A percentile compares a stretch with the other conserved stretches of the same genome.
phyloP scores from a whole-genome alignment of 2,329 filamentous ascomycete species.

The Beauveria sp. region DNA sequence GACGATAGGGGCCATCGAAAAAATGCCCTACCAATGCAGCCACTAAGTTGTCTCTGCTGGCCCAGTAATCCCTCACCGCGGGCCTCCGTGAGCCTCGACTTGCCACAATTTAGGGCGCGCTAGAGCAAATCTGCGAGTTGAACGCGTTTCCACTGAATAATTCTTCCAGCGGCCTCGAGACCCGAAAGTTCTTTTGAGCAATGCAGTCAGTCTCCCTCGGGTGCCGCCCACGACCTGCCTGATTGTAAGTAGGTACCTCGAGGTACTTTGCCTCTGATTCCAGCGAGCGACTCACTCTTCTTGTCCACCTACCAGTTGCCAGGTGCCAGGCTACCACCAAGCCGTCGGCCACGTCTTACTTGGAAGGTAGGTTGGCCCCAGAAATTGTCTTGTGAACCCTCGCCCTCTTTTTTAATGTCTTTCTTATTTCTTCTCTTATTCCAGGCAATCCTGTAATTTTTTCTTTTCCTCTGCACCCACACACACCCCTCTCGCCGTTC shows the following conservation, averaged over 20 bases:
- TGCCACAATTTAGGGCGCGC: neutral
- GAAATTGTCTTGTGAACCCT: conserved; percentile 7
- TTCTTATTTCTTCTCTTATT: neutral
- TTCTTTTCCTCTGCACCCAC: neutral
- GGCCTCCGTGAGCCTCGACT: neutral
- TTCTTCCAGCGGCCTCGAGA: neutral
- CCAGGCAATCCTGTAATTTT: neutral
- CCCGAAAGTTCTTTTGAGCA: neutral
- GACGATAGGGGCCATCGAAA: neutral
- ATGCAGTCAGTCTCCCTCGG: too few relatives aligned
- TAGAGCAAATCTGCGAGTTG: neutral
- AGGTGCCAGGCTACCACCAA: neutral
- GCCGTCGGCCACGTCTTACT: neutral
- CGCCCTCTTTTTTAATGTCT: neutral
- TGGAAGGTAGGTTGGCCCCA: neutral
- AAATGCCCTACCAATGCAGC: neutral
- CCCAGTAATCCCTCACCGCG: conserved; percentile 1
- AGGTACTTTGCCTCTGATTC: neutral
- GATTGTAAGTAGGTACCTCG: neutral
- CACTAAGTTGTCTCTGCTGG: conserved; percentile 1
- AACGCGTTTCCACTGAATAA: neutral
- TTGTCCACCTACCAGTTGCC: too few relatives aligned
- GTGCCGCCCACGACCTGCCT: too few relatives aligned
- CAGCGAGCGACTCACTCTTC: neutral
- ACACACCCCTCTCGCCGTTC: neutral